phyloP scores from a whole-genome alignment of 31 red algal genomes.

The Asparagopsis taxiformis region DNA sequence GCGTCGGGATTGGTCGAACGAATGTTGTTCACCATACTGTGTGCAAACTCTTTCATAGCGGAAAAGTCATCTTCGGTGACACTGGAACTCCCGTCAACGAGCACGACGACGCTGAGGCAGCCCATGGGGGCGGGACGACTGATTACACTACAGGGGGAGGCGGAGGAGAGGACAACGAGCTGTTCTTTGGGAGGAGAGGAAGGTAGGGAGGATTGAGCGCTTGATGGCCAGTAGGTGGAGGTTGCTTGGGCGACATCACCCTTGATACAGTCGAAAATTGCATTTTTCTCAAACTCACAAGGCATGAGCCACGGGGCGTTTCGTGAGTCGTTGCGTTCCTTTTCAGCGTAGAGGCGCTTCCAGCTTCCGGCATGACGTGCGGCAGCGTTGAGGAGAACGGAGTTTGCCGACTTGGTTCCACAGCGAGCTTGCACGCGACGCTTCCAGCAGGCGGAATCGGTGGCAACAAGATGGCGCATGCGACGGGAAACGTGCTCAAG shows the following conservation, averaged over 20 bases:
- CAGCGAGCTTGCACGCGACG: constrained; percentile 52
- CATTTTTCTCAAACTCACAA: constrained; percentile 58
- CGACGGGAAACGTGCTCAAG: constrained; percentile 75
- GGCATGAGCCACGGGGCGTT: constrained; percentile 63
- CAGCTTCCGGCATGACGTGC: constrained; percentile 80
- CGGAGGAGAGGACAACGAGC: constrained; percentile 24
- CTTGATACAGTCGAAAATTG: constrained; percentile 81
- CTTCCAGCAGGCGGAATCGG: constrained; percentile 66
- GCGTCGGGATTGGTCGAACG: constrained; percentile 52
- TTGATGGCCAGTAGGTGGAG: constrained; percentile 17
- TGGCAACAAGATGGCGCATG: constrained; percentile 71
- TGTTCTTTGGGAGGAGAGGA: constrained; percentile 27
- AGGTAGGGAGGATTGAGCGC: constrained; percentile 12
- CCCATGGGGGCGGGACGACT: neutral
- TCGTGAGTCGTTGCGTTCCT: constrained; percentile 40
- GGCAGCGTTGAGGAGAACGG: constrained; percentile 52
- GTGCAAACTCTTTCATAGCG: constrained; percentile 80
- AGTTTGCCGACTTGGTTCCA: constrained; percentile 66
- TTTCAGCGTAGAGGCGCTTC: constrained; percentile 83
- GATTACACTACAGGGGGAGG: constrained; percentile 57
- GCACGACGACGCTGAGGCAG: constrained; percentile 60
- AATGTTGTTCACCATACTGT: constrained; percentile 58
- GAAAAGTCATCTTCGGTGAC: constrained; percentile 94
- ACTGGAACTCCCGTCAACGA: constrained; percentile 80
- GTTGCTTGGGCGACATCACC: neutral